phyloP scores from a whole-genome alignment of 495 filamentous ascomycete species.

The Talaromyces adpressus region DNA sequence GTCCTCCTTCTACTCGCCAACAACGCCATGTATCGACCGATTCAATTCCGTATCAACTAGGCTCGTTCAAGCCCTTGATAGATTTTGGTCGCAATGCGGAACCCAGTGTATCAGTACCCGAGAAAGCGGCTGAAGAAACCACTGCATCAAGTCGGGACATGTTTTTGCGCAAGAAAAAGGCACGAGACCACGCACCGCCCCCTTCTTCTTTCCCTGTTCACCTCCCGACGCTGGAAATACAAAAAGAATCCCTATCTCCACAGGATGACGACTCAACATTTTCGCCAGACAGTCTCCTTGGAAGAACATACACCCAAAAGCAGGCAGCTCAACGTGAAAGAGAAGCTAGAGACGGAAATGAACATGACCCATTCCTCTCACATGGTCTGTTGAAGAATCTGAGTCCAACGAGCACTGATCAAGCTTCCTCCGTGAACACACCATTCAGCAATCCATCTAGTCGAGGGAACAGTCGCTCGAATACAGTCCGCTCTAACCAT shows the following conservation, averaged over 20 bases:
- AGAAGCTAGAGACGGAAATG: constrained; percentile 41
- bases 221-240: constrained; percentile 8
- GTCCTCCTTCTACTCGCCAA: constrained; percentile 14
- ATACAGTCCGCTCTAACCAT: constrained; percentile 27
- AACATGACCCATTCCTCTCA: constrained; percentile 24
- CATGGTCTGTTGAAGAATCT: constrained; percentile 17
- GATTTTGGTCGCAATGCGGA: constrained; percentile 7
- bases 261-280: constrained; percentile 42
- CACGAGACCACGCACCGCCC: constrained; percentile 36
- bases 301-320: constrained; percentile 56
- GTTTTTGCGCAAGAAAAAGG: constrained; percentile 27
- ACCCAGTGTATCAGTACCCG: background rate
- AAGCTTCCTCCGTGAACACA: background rate
- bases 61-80: constrained; percentile 49
- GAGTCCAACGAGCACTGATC: constrained; percentile 1
- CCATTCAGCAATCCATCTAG: constrained; percentile 10
- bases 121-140: constrained; percentile 10
- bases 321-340: constrained; percentile 48
- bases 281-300: constrained; percentile 50
- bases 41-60: constrained; percentile 43
- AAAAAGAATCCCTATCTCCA: constrained; percentile 14
- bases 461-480: constrained; percentile 24
- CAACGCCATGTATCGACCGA: constrained; percentile 26
- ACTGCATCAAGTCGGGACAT: constrained; percentile 17
- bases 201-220: constrained; percentile 32